Percentiles rank a stretch among this genome's conserved stretches.
Evolutionary conservation across 2,329 filamentous ascomycete genomes (phyloP).

Genomic region (Trichoderma semiorbis): DNA sequence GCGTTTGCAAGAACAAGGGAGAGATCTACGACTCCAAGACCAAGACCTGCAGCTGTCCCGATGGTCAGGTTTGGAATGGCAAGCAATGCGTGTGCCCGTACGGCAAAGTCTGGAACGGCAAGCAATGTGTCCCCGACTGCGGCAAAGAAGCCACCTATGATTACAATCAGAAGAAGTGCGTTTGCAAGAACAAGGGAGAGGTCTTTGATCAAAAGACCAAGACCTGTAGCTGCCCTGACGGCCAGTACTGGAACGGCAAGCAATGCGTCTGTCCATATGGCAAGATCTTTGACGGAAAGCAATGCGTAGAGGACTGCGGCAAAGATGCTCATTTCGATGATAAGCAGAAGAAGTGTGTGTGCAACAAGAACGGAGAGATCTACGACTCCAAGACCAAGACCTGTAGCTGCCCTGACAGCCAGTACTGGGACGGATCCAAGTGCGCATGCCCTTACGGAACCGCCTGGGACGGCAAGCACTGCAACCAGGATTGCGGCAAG

Average conservation of each 20-base stretch:
- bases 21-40: background rate
- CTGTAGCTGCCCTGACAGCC: conserved; percentile 8
- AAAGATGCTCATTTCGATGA: conserved; percentile 4
- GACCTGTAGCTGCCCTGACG: conserved; percentile 10
- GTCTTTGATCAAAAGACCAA: background rate
- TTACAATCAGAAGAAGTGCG: conserved; percentile 3
- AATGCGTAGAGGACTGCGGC: conserved; percentile 13
- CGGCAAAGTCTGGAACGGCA: background rate
- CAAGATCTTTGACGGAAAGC: conserved; percentile 3
- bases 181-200: conserved; percentile 20
- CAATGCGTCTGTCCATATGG: conserved; percentile 12
- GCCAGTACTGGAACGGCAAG: background rate
- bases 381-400: conserved; percentile 7
- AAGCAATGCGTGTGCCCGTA: conserved; percentile 9
- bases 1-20: conserved; percentile 20
- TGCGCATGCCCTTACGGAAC: conserved; percentile 11
- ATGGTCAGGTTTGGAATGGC: background rate
- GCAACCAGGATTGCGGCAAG: conserved; percentile 13
- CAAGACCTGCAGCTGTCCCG: conserved; percentile 10
- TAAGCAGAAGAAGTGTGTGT: conserved; percentile 6
- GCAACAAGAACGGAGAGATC: conserved; percentile 16
- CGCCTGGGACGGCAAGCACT: conserved; percentile 7
- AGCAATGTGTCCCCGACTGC: conserved; percentile 14
- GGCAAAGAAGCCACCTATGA: conserved; percentile 15
- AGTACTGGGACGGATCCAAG: background rate